Conservation (phyloP, 805 yeast species). For the Candida xiaguanensis region DNA sequence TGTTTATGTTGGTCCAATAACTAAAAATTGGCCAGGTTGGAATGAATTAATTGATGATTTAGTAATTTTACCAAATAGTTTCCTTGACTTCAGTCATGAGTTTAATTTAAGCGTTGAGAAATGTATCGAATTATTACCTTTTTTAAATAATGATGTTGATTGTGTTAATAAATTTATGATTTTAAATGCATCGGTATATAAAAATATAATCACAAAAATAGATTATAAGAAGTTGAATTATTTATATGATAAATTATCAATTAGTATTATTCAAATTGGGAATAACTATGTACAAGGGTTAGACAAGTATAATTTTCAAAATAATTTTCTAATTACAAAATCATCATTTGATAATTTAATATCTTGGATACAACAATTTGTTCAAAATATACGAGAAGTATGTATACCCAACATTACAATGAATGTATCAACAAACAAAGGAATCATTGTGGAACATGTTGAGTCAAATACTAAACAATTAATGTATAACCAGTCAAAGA, state of each 20-base stretch:
- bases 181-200: slow-evolving; percentile 13
- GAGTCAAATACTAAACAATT: slow-evolving; percentile 22
- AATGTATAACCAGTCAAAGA: slow-evolving; percentile 7
- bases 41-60: slow-evolving; percentile 37
- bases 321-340: slow-evolving; percentile 17
- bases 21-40: slow-evolving; percentile 49
- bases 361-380: slow-evolving; percentile 11
- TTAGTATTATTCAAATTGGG: slow-evolving; percentile 24
- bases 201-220: background rate
- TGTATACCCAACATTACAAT: slow-evolving; percentile 21
- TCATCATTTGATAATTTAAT: slow-evolving; percentile 16
- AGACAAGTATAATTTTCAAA: slow-evolving; percentile 10
- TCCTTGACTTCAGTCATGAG: slow-evolving; percentile 19
- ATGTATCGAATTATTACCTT: slow-evolving; percentile 23
- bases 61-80: slow-evolving; percentile 16
- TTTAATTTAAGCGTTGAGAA: slow-evolving; percentile 22
- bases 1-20: slow-evolving; percentile 45
- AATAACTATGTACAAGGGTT: background rate
- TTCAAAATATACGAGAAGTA: slow-evolving; percentile 15
- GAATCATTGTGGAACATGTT: slow-evolving; percentile 16
- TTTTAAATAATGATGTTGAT: slow-evolving; percentile 13
- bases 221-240: background rate
- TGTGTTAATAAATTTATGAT: slow-evolving; percentile 15
- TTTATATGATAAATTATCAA: slow-evolving; percentile 17
- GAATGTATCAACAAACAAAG: slow-evolving; percentile 14